Evolutionary conservation across 2,329 filamentous ascomycete species (phyloP), one percentile per base, ranked within the genome.

Genomic region (Beauveria pseudobassiana): DNA sequence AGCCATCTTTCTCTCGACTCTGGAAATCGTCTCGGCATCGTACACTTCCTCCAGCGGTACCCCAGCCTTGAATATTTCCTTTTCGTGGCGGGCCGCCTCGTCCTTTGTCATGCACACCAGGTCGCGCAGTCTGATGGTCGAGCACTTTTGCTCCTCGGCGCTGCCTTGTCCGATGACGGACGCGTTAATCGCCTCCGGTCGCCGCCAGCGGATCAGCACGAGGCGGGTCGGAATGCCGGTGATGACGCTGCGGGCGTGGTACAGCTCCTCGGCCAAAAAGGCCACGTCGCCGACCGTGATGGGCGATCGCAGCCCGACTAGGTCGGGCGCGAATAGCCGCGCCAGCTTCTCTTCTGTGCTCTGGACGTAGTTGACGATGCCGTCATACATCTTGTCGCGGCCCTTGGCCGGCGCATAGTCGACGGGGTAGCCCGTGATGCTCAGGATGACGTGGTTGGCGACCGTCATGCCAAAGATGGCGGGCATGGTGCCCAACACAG

Each of bases 401-500:
- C 86, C 86, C 74, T 97, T 97, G 58, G 85, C 86, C 0, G 87
- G 85, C 0, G 91, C 77, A 71, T 95, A 96, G 65, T 96, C 92
- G 53, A 89, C 84, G 0, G 95, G 95, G 69, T 99, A 99, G 8
- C 87, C 90, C 6, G 82, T 79, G 52, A 98, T 84, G 62, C 86
- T 85, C 61, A 96, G 82, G 66, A 99, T 93, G 63, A 98, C 86
- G 71, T 98, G 91, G 74, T 98, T 99, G 4, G 95, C 95, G 9
- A 90, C 85, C 0, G 89, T 90, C 61, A 97, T 89, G 9, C 95
- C 95, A 73, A 99, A 99, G 1, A 98, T 88, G 2, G 95, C 93
- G 0, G 95, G 95, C 93, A 99, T 97, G 0, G 95, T 99, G 1
- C 95, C 95, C 3, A 99, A 78, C 0, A 99, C 95, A 0, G 95